Base-by-base conservation (phyloP, 2,329 filamentous ascomycete genomes). In the Penicillium sp. region DNA sequence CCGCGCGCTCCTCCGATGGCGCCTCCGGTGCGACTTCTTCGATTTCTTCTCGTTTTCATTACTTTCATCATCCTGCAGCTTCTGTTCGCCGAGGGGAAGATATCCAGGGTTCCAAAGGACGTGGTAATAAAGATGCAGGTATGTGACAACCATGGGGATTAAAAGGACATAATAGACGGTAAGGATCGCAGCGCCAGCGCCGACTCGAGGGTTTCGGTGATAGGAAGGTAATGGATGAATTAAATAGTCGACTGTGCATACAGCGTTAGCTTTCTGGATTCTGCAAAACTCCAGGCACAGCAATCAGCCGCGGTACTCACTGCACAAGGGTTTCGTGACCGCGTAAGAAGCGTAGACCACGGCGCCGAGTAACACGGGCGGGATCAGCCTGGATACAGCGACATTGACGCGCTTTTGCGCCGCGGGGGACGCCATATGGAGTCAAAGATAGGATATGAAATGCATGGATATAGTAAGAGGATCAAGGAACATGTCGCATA, bases 161-260 rank as follows among this genome's bases (percentile, higher is more conserved):
- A 96, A 78, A 50, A 95, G 79, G 49, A 92, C 48, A 66, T 88
- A 88, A 73, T 90, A 92, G 22, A 92, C 73, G 27, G 85, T 82
- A 42, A 96, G 78, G 52, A 96, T 83, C 11, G 83, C 84, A 54
- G 88, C 82, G 40, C 86, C 90, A 29, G 85, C 75, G 50, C 83
- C 81, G 54, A 76, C 67, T 76, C 81, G 74, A 67, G 73, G 70
- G 66, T 69, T 43, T 68, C 65, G 62, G 65, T 65, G 60, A 62
- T 71, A 70, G 55, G 72, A 66, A 49, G 70, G 65, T 46, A 74
- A 67, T 22, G 81, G 78, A 50, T 77, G 72, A 57, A 92, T 77
- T 43, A 96, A 82, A 68, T 90, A 92, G 63, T 88, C 77, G 61
- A 93, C 89, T 90, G 66, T 24, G 41, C 38, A 41, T 38, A 49